Evolutionary conservation across 1,284 basidiomycete genomes (phyloP), one percentile per base, ranked within the genome.

Genomic region (Fomitiporia mediterranea): DNA sequence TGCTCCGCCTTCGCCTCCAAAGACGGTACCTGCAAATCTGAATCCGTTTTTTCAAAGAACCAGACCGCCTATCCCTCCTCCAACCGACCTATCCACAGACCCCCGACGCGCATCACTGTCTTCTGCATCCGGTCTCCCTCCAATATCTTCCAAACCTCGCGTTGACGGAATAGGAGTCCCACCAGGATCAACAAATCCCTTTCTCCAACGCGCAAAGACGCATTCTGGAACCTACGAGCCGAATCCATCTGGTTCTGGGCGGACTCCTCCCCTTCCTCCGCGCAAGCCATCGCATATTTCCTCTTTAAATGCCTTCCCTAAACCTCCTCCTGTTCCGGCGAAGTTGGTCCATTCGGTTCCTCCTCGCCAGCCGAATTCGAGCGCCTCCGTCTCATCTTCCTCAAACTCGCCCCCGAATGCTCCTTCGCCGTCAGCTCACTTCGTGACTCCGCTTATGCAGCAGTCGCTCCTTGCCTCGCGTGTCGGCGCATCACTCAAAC

Each of bases 381-480:
- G 44, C 43, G 48, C 38, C 68, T 7, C 69, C 68, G 4, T 69
- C 67, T 25, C 65, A 71, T 61, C 58, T 56, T 67, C 63, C 55
- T 69, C 58, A 61, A 70, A 1, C 56, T 19, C 53, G 35, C 19
- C 61, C 60, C 9, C 17, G 40, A 65, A 40, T 62, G 65, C 1
- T 23, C 55, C 35, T 48, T 56, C 11, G 58, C 60, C 21, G 46
- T 60, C 47, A 42, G 60, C 4, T 48, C 60, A 47, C 61, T 63
- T 1, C 59, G 59, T 25, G 35, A 59, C 43, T 37, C 72, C 76
- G 0, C 68, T 89, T 21, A 89, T 89, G 67, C 79, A 79, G 58
- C 86, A 88, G 65, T 82, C 80, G 21, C 70, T 89, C 1, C 80
- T 85, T 54, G 87, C 87, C 2, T 83, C 78, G 53, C 84, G 84